Evolutionary conservation across 768 basidiomycete species (phyloP).

Genomic region (Suillus plorans): DNA sequence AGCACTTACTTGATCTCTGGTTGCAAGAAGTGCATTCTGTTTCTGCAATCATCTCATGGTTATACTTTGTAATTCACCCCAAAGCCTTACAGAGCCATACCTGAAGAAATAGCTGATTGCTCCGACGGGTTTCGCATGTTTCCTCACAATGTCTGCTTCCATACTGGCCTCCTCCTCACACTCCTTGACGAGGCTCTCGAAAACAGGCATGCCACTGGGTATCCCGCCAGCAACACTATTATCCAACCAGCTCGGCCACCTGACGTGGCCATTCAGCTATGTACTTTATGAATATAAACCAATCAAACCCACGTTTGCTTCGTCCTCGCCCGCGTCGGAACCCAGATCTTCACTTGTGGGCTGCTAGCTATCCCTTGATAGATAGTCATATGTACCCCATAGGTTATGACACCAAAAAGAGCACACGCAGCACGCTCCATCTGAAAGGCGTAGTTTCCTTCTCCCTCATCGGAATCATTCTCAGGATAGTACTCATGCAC

Average conservation of each 20-base stretch:
- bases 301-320: slow-evolving; percentile 79
- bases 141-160: slow-evolving; percentile 57
- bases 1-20: slow-evolving; percentile 76
- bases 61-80: background rate
- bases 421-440: slow-evolving; percentile 90
- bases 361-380: slow-evolving; percentile 45
- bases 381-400: slow-evolving; percentile 88
- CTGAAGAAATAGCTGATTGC: slow-evolving; percentile 80
- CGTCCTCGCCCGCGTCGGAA: slow-evolving; percentile 78
- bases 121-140: slow-evolving; percentile 61
- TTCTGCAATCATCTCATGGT: slow-evolving; percentile 54
- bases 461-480: slow-evolving; percentile 26
- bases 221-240: slow-evolving; percentile 94
- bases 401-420: slow-evolving; percentile 87
- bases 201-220: slow-evolving; percentile 68
- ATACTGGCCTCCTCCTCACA: slow-evolving; percentile 93
- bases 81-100: slow-evolving; percentile 31
- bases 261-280: slow-evolving; percentile 23
- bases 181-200: slow-evolving; percentile 85
- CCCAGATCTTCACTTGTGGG: slow-evolving; percentile 65
- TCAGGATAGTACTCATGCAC: slow-evolving; percentile 31
- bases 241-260: slow-evolving; percentile 85
- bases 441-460: slow-evolving; percentile 72
- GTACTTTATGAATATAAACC: background rate
- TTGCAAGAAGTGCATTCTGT: slow-evolving; percentile 58